Conservation (phyloP, 2,329 filamentous ascomycete species). For the Sarocladiaceae sp. region DNA sequence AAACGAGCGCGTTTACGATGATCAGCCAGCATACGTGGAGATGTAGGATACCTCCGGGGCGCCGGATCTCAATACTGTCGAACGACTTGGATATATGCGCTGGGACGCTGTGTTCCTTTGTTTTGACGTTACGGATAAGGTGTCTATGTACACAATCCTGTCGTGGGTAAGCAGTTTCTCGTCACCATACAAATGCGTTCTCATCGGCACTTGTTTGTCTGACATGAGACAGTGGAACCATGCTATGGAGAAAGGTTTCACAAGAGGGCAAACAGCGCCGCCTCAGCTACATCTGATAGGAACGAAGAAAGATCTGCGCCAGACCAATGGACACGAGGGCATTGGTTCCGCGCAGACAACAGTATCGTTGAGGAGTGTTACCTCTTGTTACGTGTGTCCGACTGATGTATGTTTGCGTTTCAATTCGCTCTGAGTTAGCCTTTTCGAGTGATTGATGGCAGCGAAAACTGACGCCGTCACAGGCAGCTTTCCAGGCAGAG, state of each 20-base stretch:
- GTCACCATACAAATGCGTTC: neutral
- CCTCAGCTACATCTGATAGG: constrained; percentile 29
- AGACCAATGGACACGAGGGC: neutral
- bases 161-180: constrained; percentile 26
- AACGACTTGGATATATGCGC: constrained; percentile 27
- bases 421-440: no score
- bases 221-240: constrained; percentile 23
- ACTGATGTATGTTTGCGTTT: constrained; percentile 27
- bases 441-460: neutral
- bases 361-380: constrained; percentile 15
- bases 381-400: constrained; percentile 26
- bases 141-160: constrained; percentile 28
- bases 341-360: constrained; percentile 6
- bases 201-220: neutral
- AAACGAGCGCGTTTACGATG: constrained; percentile 20
- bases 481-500: constrained; percentile 28
- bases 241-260: constrained; percentile 23
- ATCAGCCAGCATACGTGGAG: constrained; percentile 25
- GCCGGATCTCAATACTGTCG: constrained; percentile 29
- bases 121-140: constrained; percentile 31
- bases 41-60: constrained; percentile 37
- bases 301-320: constrained; percentile 28
- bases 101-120: constrained; percentile 36
- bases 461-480: neutral
- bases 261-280: constrained; percentile 12